These are phyloP conservation scores for Aegilops speltoides DNA, from an alignment of 176 grass and related monocot species.

Conservation along the genomic window DNA sequence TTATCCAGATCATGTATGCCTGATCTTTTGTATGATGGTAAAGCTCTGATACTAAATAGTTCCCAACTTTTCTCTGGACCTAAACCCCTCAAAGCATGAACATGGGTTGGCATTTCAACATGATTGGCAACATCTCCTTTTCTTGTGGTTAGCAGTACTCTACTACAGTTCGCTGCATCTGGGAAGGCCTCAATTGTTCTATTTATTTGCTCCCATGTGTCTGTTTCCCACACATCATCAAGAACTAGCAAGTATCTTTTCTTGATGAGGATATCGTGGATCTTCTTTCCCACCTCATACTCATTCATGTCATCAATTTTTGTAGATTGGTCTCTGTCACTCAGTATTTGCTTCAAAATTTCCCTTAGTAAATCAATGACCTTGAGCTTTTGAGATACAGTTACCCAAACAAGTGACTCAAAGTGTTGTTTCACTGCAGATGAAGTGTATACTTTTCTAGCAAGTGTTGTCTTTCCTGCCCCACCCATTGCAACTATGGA, in stretches of 20 bases:
- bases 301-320: neutral
- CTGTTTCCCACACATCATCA: neutral
- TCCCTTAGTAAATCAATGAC: neutral
- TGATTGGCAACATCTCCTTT: neutral
- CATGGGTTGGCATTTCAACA: neutral
- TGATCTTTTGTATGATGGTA: neutral
- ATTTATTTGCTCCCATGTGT: neutral
- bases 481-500: neutral
- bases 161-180: neutral
- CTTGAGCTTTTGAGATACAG: neutral
- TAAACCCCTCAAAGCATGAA: neutral
- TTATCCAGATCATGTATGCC: rapidly evolving
- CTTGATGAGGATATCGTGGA: neutral
- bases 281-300: neutral
- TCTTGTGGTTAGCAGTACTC: neutral
- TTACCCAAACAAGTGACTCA: neutral
- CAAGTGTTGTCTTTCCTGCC: neutral
- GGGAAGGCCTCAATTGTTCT: neutral
- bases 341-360: neutral
- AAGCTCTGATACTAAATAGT: neutral
- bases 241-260: neutral
- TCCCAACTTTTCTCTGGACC: neutral
- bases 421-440: neutral
- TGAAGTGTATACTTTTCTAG: neutral
- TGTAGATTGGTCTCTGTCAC: rapidly evolving